phyloP scores from a whole-genome alignment of 179 eudicot genomes.

The Spinacia oleracea region DNA sequence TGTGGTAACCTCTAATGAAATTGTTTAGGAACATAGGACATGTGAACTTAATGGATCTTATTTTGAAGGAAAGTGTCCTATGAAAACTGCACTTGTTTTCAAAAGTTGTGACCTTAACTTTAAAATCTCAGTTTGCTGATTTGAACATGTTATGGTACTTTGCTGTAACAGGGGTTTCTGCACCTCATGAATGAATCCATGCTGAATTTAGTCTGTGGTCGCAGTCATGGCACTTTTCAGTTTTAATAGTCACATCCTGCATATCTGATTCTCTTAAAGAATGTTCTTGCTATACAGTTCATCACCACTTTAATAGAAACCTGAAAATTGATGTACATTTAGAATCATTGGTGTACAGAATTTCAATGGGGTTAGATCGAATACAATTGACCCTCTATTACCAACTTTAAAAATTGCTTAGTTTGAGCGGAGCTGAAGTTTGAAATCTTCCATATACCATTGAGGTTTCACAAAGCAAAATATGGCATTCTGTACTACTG shows the following conservation, averaged over 20 bases:
- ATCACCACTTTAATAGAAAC: not conserved
- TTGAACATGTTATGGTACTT: not conserved
- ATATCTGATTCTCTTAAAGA: too few relatives aligned
- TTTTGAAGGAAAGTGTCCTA: not conserved
- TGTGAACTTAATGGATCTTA: slow-evolving; percentile 3
- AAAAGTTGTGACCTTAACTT: not conserved
- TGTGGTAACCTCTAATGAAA: not conserved
- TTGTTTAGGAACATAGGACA: not conserved
- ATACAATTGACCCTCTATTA: too few relatives aligned
- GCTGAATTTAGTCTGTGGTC: not conserved
- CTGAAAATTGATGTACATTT: not conserved
- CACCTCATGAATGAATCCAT: not conserved
- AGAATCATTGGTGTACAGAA: too few relatives aligned
- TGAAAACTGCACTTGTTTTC: not conserved
- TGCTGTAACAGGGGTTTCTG: not conserved
- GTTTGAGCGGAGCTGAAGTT: too few relatives aligned
- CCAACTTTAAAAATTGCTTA: too few relatives aligned
- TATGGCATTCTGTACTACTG: too few relatives aligned
- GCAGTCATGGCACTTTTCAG: too few relatives aligned
- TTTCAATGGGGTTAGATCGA: too few relatives aligned
- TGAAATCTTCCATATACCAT: too few relatives aligned
- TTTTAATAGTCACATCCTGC: too few relatives aligned
- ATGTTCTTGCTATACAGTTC: not conserved
- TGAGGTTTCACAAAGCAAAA: too few relatives aligned
- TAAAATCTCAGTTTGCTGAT: not conserved